Percentiles rank a stretch among this genome's conserved stretches.
phyloP scores from a whole-genome alignment of 495 filamentous ascomycete genomes.

The Geoglossum glabrum region DNA sequence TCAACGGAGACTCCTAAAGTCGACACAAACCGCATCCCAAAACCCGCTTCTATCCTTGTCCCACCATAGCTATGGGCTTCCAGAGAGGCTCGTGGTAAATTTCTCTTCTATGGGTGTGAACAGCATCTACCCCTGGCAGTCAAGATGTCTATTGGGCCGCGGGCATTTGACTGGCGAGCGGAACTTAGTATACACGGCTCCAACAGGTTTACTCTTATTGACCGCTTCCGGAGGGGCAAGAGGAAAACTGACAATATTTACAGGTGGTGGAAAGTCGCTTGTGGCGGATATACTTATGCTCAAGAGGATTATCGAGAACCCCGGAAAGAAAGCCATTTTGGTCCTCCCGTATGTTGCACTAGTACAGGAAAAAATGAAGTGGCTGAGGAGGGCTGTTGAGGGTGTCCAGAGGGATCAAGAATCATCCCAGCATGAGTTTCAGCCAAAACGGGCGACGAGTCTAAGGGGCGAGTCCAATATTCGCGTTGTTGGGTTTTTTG shows the following conservation, averaged over 20 bases:
- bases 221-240: neutral
- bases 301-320: constrained; percentile 45
- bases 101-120: constrained; percentile 42
- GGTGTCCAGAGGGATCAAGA: constrained; percentile 29
- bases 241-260: neutral
- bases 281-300: constrained; percentile 60
- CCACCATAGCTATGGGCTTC: constrained; percentile 45
- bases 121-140: constrained; percentile 66
- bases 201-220: constrained; percentile 25
- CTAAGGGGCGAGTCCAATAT: constrained; percentile 20
- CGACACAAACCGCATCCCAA: constrained; percentile 29
- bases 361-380: constrained; percentile 66
- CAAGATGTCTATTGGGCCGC: constrained; percentile 49
- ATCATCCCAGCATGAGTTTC: neutral
- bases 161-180: constrained; percentile 44
- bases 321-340: constrained; percentile 47
- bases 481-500: constrained; percentile 54
- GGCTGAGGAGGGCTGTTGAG: constrained; percentile 48
- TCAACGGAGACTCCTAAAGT: constrained; percentile 21
- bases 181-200: constrained; percentile 69
- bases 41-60: constrained; percentile 42
- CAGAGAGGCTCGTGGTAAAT: constrained; percentile 38
- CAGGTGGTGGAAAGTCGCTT: constrained; percentile 58
- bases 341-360: constrained; percentile 71
- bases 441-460: neutral